Evolutionary conservation across 768 basidiomycete genomes (phyloP), one percentile per base, ranked within the genome.

Genomic region (Pulveroboletus frians): DNA sequence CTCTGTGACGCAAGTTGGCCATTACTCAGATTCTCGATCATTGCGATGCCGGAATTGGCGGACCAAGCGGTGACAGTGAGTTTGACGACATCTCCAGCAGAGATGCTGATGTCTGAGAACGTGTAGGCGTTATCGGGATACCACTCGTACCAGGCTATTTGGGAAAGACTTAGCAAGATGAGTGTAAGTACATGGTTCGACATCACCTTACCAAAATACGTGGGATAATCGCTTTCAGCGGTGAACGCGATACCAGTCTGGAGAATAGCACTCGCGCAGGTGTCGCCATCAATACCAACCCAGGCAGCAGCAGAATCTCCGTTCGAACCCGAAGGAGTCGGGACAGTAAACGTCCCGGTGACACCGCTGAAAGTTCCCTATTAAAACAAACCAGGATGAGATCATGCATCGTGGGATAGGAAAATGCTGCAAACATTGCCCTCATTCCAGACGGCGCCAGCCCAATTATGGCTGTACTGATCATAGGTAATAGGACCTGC

Each of bases 141-240:
- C 55, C 47, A 57, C 15, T 58, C 51, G 31, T 46, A 53, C 47
- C 51, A 57, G 15, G 48, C 52, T 53, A 10, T 42, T 27, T 40
- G 20, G 20, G 1, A 29, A 30, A 17, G 18, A 18, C 23, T 8
- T 17, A 26, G 13, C 39, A 41, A 53, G 45, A 47, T 4, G 9
- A 10, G 10, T 5, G 5, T n/a, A 8, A 29, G n/a, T 14, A n/a
- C 14, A 14, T 10, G 7, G 18, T 5, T 6, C 20, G 13, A 18
- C 9, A 4, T 14, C 9, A 30, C 26, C 27, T 43, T 43, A 54
- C 53, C 51, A 14, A n/a, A 7, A 21, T 46, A 53, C 9, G 31
- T 21, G 9, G 40, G 18, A 30, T 18, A 2, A 18, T 20, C 31
- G 14, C 9, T 5, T 9, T 36, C 9, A 17, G 43, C 20, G 13